These are phyloP conservation scores for Fusarium avenaceum DNA, from an alignment of 2,329 filamentous ascomycete genomes.

Conservation along the genomic window DNA sequence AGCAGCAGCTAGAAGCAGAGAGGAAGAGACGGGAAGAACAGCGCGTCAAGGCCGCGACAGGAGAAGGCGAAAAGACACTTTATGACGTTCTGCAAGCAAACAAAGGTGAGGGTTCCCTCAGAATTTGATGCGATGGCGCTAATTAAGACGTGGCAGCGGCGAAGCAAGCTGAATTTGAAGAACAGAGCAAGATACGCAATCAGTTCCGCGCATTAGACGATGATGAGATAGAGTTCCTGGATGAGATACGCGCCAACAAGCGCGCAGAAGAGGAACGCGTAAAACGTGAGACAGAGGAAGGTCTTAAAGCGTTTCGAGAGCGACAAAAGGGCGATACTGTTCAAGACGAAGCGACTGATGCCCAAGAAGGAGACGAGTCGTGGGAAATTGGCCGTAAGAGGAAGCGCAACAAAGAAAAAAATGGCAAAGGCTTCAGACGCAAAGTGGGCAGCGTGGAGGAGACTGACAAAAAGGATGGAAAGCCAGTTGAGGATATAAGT, in stretches of 20 bases:
- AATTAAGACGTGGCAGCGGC: slow-evolving; percentile 65
- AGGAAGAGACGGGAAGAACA: slow-evolving; percentile 67
- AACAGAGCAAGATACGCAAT: slow-evolving; percentile 77
- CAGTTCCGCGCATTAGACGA: slow-evolving; percentile 84
- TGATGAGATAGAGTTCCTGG: slow-evolving; percentile 82
- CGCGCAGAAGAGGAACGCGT: slow-evolving; percentile 67
- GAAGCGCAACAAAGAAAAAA: slow-evolving; percentile 55
- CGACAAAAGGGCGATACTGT: slow-evolving; percentile 57
- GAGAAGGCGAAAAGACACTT: slow-evolving; percentile 69
- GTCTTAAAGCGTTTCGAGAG: slow-evolving; percentile 68
- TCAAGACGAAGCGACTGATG: slow-evolving; percentile 23
- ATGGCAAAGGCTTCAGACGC: slow-evolving; percentile 53
- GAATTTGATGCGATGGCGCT: neutral
- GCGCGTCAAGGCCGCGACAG: slow-evolving; percentile 58
- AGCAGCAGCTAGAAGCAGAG: slow-evolving; percentile 73
- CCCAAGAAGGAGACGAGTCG: slow-evolving; percentile 50
- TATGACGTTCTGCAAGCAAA: slow-evolving; percentile 85
- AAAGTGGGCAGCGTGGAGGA: slow-evolving; percentile 40
- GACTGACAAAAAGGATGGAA: slow-evolving; percentile 24
- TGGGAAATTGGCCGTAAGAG: slow-evolving; percentile 57
- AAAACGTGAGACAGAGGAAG: slow-evolving; percentile 68
- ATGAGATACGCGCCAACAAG: slow-evolving; percentile 66
- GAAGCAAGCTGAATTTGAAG: slow-evolving; percentile 86
- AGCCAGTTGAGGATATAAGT: slow-evolving; percentile 27
- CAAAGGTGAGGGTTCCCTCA: slow-evolving; percentile 69